Conservation (phyloP, 345 rosid species). For the Raphanus raphanistrum region DNA sequence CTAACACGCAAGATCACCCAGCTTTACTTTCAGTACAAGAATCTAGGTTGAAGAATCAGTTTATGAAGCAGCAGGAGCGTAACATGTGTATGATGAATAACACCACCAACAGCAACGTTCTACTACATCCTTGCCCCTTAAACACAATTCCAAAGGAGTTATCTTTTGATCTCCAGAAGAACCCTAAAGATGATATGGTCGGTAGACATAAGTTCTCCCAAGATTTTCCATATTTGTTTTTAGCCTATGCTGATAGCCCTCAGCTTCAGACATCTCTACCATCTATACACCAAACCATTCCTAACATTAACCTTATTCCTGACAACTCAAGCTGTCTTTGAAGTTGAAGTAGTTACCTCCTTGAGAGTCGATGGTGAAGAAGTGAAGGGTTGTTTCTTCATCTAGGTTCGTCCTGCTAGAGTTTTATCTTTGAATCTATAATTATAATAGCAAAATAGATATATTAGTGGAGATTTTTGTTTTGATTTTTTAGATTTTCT, state of each 20-base stretch:
- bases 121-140: background rate
- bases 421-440: background rate
- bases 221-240: background rate
- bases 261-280: conserved; percentile 4
- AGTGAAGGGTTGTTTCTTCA: background rate
- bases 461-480: background rate
- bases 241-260: conserved; percentile 2
- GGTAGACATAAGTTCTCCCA: conserved; percentile 4
- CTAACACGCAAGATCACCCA: background rate
- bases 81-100: conserved; percentile 5
- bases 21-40: background rate
- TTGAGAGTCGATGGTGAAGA: background rate
- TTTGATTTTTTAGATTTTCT: background rate
- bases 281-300: background rate
- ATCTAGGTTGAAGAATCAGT: background rate
- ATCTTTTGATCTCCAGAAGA: background rate
- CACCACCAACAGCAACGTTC: background rate
- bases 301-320: background rate
- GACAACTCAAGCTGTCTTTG: background rate
- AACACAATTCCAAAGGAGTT: conserved; percentile 13
- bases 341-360: background rate
- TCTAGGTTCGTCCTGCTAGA: background rate
- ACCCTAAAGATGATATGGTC: background rate
- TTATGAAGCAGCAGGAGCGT: background rate
- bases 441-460: background rate